Conservation (phyloP, 495 filamentous ascomycete genomes). For the Lasiosphaeria miniovina region DNA sequence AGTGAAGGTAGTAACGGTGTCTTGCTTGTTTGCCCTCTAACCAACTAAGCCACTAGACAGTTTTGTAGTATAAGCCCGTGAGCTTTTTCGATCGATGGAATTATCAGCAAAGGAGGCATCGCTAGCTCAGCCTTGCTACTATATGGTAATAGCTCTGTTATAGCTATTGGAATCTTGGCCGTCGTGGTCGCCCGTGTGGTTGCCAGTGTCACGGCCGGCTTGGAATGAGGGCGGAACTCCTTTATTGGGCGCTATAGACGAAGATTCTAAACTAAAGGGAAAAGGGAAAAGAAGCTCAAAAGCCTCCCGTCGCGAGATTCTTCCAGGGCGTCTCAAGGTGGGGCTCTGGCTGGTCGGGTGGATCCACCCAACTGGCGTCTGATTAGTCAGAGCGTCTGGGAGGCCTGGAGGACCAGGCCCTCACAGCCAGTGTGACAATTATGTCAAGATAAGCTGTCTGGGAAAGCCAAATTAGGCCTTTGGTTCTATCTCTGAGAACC, state of each 20-base stretch:
- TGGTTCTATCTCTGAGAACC: constrained; percentile 7
- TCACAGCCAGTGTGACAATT: constrained; percentile 5
- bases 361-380: no score
- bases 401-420: no score
- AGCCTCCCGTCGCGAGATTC: no score
- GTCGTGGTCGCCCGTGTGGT: neutral
- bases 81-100: constrained; percentile 6
- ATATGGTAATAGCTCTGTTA: constrained; percentile 1
- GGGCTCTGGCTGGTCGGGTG: no score
- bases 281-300: no score
- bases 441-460: constrained; percentile 12
- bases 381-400: no score
- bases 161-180: neutral
- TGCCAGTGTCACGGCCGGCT: no score
- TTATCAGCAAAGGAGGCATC: constrained; percentile 9
- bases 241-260: no score
- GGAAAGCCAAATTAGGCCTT: constrained; percentile 14
- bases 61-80: constrained; percentile 24
- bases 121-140: constrained; percentile 1
- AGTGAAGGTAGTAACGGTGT: constrained; percentile 30
- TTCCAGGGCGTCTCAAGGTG: no score
- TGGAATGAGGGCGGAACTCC: no score
- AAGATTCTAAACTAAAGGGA: no score
- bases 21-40: constrained; percentile 25
- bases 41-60: constrained; percentile 23